Evolutionary conservation across 805 yeast genomes (phyloP), one percentile per base, ranked within the genome.

Genomic region (Wickerhamiella dianesei): DNA sequence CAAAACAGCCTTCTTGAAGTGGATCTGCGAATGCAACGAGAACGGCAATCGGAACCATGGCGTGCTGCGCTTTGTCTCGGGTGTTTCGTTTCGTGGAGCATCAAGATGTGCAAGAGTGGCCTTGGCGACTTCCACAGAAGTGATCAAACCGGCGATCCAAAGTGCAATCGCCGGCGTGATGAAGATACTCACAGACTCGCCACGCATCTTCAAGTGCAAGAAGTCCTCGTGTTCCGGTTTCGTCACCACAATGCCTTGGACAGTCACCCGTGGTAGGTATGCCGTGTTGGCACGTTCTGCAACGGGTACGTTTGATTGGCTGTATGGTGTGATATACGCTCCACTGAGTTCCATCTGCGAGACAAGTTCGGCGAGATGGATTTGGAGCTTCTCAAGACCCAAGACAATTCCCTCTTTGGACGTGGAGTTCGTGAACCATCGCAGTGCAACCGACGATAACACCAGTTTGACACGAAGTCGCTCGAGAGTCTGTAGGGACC

Each of bases 311-410:
- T 5, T 35, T 12, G 37, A 21, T 21, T 4, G 20, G 3, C 17
- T 41, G 32, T 20, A 88, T 1, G 79, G 76, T 0, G 94, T 76
- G 2, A 82, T 54, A 56, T 76, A 86, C 3, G 85, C 82, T 41
- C 79, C 82, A 44, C 75, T 68, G 48, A 85, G 65, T 0, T 86
- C 74, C 37, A 85, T 66, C 51, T 79, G 79, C 2, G 94, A 94
- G 37, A 75, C 62, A 6, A 68, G 68, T 16, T 74, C 73, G 41
- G 78, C 79, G 19, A 79, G 72, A 0, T 78, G 74, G 1, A 85
- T 77, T 51, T 79, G 82, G 18, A 85, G 74, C 16, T 79, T 66
- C 52, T 83, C 85, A 47, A 82, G 84, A 0, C 96, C 96, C 25
- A 77, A 50, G 36, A 82, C 78, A n/a, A 85, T 57, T 9, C 96